These are phyloP conservation scores for Vanderwaltozyma tropicalis DNA, from an alignment of 805 yeast genomes.

Conservation along the genomic window DNA sequence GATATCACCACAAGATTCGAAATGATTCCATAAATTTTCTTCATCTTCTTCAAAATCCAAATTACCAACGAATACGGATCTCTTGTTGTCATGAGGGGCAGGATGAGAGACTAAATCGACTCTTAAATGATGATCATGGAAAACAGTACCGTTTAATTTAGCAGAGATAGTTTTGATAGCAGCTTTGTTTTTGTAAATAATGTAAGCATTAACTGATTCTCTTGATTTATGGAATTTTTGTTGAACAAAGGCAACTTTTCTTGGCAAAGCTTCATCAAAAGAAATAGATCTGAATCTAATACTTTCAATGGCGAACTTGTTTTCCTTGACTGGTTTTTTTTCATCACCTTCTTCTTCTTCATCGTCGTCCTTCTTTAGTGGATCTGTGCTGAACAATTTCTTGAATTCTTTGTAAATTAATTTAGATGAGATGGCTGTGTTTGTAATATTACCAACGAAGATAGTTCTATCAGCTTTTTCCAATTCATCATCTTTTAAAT, in stretches of 20 bases:
- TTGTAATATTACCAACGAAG: slow-evolving; percentile 78
- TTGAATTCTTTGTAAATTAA: slow-evolving; percentile 53
- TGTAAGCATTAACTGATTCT: slow-evolving; percentile 79
- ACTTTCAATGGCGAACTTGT: slow-evolving; percentile 44
- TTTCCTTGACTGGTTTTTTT: slow-evolving; percentile 12
- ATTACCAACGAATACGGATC: slow-evolving; percentile 87
- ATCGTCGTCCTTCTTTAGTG: slow-evolving; percentile 5
- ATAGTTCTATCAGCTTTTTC: slow-evolving; percentile 77
- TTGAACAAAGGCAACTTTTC: slow-evolving; percentile 82
- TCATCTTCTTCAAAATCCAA: slow-evolving; percentile 87
- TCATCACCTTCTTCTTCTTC: slow-evolving; percentile 8
- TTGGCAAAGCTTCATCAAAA: slow-evolving; percentile 75
- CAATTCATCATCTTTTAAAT: slow-evolving; percentile 59
- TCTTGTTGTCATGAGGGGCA: slow-evolving; percentile 67
- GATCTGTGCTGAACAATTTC: slow-evolving; percentile 36
- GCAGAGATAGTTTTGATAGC: slow-evolving; percentile 29
- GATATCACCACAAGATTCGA: slow-evolving; percentile 55
- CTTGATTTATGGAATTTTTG: slow-evolving; percentile 67
- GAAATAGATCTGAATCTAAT: slow-evolving; percentile 88
- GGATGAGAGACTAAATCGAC: slow-evolving; percentile 95
- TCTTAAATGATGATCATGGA: slow-evolving; percentile 66
- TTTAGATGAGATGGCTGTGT: slow-evolving; percentile 55
- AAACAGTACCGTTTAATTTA: slow-evolving; percentile 54
- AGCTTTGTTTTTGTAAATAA: slow-evolving; percentile 58
- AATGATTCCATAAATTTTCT: slow-evolving; percentile 79